Conservation (phyloP, 176 grass and related monocot species). For the Avena atlantica region DNA sequence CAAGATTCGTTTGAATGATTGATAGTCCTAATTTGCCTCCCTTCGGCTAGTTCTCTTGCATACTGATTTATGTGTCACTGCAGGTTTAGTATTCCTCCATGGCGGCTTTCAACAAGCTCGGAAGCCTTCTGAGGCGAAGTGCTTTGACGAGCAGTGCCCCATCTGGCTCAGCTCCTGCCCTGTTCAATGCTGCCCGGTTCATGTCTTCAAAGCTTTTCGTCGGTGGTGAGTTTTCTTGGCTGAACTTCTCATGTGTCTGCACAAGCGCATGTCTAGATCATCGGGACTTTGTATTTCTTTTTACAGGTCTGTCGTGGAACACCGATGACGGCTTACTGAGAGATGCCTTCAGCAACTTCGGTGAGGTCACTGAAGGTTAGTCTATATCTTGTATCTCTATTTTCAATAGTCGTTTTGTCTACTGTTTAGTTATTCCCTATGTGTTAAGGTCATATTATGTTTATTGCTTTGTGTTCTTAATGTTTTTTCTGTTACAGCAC, state of each 20-base stretch:
- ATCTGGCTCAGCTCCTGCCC: slow-evolving; percentile 26
- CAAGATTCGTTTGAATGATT: neutral
- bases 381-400: neutral
- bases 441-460: too few relatives aligned
- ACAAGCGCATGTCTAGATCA: neutral
- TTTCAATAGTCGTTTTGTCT: neutral
- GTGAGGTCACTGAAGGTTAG: slow-evolving; percentile 78
- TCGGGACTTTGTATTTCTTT: neutral
- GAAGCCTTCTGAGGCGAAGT: slow-evolving; percentile 69
- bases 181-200: slow-evolving; percentile 61
- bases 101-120: slow-evolving; percentile 79
- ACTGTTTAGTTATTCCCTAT: too few relatives aligned
- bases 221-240: slow-evolving; percentile 58
- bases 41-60: neutral
- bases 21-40: too few relatives aligned
- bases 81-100: slow-evolving; percentile 52
- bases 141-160: slow-evolving; percentile 38
- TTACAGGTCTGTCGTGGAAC: slow-evolving; percentile 65
- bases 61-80: neutral
- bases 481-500: slow-evolving; percentile 50
- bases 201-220: slow-evolving; percentile 88
- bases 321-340: slow-evolving; percentile 56
- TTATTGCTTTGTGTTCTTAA: too few relatives aligned
- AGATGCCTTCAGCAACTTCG: slow-evolving; percentile 63
- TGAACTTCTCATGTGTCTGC: neutral